phyloP scores from a whole-genome alignment of 495 filamentous ascomycete species.

The Aspergillus homomorphus region DNA sequence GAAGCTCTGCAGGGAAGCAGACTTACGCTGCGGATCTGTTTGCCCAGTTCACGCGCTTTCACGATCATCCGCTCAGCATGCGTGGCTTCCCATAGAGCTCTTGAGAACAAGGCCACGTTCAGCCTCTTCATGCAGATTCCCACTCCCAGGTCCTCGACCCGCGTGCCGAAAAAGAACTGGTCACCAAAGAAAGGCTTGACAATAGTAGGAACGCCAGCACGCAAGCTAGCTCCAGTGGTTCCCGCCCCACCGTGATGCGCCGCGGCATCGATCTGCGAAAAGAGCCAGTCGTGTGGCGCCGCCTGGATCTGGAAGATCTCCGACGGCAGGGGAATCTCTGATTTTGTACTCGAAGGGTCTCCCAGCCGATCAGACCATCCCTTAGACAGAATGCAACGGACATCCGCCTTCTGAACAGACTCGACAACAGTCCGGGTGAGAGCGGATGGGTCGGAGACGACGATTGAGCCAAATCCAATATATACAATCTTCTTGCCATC shows the following conservation, averaged over 20 bases:
- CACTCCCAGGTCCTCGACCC: conserved; percentile 89
- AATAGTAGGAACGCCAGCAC: conserved; percentile 90
- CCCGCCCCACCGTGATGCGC: conserved; percentile 94
- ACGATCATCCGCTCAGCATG: conserved; percentile 84
- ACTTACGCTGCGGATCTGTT: conserved; percentile 80
- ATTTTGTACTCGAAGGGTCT: conserved; percentile 52
- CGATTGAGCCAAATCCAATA: conserved; percentile 93
- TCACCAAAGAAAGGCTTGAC: conserved; percentile 98
- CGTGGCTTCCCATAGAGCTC: conserved; percentile 89
- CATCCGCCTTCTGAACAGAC: conserved; percentile 85
- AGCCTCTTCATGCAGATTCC: conserved; percentile 87
- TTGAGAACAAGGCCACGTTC: conserved; percentile 75
- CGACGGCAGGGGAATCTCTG: conserved; percentile 70
- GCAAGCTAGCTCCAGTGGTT: conserved; percentile 89
- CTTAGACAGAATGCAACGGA: conserved; percentile 92
- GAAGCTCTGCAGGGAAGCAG: background rate
- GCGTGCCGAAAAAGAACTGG: conserved; percentile 89
- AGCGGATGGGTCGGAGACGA: conserved; percentile 85
- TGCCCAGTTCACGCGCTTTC: conserved; percentile 76
- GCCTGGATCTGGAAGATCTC: conserved; percentile 85
- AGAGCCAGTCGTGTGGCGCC: conserved; percentile 96
- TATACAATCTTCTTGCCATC: conserved; percentile 94
- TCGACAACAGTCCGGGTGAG: conserved; percentile 88
- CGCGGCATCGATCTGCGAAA: conserved; percentile 89
- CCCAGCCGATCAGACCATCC: conserved; percentile 96